phyloP scores from a whole-genome alignment of 176 grass and related monocot genomes.

The Phoenix dactylifera region DNA sequence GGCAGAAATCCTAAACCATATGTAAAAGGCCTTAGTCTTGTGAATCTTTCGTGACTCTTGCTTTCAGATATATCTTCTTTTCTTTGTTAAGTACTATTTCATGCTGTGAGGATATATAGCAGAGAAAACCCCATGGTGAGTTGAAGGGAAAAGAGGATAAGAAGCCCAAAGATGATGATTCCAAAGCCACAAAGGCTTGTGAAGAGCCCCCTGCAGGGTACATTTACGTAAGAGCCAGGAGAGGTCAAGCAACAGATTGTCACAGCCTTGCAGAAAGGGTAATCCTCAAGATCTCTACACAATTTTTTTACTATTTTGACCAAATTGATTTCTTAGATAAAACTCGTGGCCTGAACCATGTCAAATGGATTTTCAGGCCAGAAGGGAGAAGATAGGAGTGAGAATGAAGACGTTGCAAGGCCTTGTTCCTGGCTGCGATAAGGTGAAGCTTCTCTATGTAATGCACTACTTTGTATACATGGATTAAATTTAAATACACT shows the following conservation, averaged over 20 bases:
- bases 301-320: too few relatives aligned
- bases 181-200: neutral
- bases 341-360: too few relatives aligned
- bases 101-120: conserved; percentile 11
- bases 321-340: too few relatives aligned
- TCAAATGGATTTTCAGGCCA: too few relatives aligned
- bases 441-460: neutral
- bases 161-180: conserved; percentile 10
- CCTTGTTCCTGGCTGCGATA: conserved; percentile 32
- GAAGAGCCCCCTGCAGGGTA: conserved; percentile 15
- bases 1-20: too few relatives aligned
- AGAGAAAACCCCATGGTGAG: conserved; percentile 8
- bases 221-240: conserved; percentile 34
- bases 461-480: too few relatives aligned
- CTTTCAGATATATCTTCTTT: too few relatives aligned
- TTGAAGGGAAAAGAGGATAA: conserved; percentile 14
- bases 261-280: conserved; percentile 30
- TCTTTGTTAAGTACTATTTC: neutral
- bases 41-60: too few relatives aligned
- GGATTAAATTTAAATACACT: too few relatives aligned
- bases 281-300: neutral
- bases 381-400: neutral
- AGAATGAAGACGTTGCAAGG: conserved; percentile 28
- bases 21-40: too few relatives aligned
- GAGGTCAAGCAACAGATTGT: conserved; percentile 34